These are phyloP conservation scores for Taphrina confusa DNA, from an alignment of 1,139 yeast genomes.

Conservation along the genomic window DNA sequence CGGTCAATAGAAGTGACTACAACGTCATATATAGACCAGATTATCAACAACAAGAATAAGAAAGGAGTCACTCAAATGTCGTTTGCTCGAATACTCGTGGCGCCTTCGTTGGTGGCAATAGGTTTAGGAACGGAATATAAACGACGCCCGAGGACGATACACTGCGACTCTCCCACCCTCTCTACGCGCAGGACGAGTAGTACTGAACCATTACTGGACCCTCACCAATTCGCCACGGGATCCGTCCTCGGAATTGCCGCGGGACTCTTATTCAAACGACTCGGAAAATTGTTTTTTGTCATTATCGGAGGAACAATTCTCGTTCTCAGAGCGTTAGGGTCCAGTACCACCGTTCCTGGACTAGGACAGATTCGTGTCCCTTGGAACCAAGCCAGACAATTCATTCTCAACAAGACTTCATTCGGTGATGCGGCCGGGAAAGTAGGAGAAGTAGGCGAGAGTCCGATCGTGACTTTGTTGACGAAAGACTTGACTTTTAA, in stretches of 20 bases:
- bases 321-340: slow-evolving; percentile 25
- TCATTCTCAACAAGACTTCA: slow-evolving; percentile 17
- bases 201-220: slow-evolving; percentile 11
- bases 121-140: not conserved
- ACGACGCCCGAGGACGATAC: not conserved
- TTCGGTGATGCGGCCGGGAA: not conserved
- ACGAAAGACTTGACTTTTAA: slow-evolving; percentile 28
- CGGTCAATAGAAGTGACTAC: no score
- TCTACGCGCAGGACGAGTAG: not conserved
- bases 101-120: slow-evolving; percentile 22
- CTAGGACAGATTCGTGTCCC: slow-evolving; percentile 19
- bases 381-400: slow-evolving; percentile 26
- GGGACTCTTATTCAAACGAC: slow-evolving; percentile 27
- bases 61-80: slow-evolving; percentile 5
- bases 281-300: slow-evolving; percentile 30
- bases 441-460: not conserved
- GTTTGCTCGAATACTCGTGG: slow-evolving; percentile 24
- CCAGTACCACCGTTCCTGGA: slow-evolving; percentile 12
- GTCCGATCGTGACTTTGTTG: slow-evolving; percentile 23
- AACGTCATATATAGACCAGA: not conserved
- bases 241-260: slow-evolving; percentile 28
- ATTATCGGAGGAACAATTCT: slow-evolving; percentile 19
- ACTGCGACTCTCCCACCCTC: not conserved
- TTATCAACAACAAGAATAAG: not conserved
- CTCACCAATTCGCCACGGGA: slow-evolving; percentile 33